Evolutionary conservation across 805 yeast species (phyloP).

Genomic region (Hagleromyces aurorensis): DNA sequence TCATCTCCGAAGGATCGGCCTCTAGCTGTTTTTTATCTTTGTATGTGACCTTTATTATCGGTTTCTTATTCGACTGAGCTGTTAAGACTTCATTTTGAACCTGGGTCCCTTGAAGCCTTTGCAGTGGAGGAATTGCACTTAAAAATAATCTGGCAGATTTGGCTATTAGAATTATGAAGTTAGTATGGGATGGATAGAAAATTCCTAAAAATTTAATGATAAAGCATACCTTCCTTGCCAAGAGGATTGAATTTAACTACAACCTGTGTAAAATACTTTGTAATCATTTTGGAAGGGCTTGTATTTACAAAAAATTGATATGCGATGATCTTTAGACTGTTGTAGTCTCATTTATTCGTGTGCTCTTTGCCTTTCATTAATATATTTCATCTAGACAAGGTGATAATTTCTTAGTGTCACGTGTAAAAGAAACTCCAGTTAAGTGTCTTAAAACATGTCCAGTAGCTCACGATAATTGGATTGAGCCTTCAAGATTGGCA

Average conservation of each 20-base stretch:
- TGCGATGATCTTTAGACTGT: neutral
- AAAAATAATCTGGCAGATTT: conserved; percentile 74
- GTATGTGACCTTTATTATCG: conserved; percentile 67
- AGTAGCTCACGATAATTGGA: too few relatives aligned
- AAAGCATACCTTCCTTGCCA: conserved; percentile 46
- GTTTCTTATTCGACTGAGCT: conserved; percentile 37
- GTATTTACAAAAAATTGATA: too few relatives aligned
- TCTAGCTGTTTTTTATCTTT: conserved; percentile 69
- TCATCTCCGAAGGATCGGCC: conserved; percentile 53
- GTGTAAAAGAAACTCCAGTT: too few relatives aligned
- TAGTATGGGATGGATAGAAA: neutral
- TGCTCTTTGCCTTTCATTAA: too few relatives aligned
- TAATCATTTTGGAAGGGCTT: conserved; percentile 51
- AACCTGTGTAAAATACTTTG: conserved; percentile 78
- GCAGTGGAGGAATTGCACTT: conserved; percentile 70
- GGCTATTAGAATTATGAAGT: conserved; percentile 32
- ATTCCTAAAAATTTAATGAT: neutral
- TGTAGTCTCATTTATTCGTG: too few relatives aligned
- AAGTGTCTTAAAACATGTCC: too few relatives aligned
- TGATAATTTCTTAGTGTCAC: too few relatives aligned
- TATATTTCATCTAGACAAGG: too few relatives aligned
- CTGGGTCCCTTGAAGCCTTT: conserved; percentile 47
- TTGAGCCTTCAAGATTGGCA: too few relatives aligned
- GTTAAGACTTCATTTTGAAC: conserved; percentile 58
- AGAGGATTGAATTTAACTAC: conserved; percentile 74